Conservation (phyloP, 345 rosid species). For the Hypericum androsaemum region DNA sequence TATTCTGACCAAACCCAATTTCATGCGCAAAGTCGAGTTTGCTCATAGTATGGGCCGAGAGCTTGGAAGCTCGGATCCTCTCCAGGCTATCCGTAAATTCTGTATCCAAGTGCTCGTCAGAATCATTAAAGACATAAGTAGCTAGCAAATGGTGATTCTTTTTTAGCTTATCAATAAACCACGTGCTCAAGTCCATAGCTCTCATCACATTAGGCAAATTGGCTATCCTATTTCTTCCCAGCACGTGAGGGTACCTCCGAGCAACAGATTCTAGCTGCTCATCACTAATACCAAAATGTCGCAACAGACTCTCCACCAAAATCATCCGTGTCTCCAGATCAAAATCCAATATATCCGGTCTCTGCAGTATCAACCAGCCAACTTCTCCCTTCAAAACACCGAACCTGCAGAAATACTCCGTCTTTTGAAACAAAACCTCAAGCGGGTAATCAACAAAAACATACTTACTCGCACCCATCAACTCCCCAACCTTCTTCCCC, state of each 20-base stretch:
- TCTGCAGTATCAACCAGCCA: conserved; percentile 40
- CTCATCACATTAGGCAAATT: conserved; percentile 46
- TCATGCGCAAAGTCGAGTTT: conserved; percentile 47
- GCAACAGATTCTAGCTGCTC: conserved; percentile 22
- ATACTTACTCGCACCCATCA: conserved; percentile 30
- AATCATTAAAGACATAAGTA: conserved; percentile 31
- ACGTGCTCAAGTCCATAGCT: conserved; percentile 29
- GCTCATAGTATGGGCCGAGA: conserved; percentile 28
- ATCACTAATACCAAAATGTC: conserved; percentile 36
- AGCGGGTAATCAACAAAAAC: conserved; percentile 31
- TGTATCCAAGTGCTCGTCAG: conserved; percentile 32
- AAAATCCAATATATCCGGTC: conserved; percentile 31
- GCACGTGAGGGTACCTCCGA: conserved; percentile 14
- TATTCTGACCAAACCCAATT: conserved; percentile 60
- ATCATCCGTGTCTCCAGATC: conserved; percentile 33
- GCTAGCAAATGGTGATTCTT: conserved; percentile 30
- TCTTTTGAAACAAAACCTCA: conserved; percentile 31
- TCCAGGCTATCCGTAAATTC: conserved; percentile 35
- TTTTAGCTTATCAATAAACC: conserved; percentile 37
- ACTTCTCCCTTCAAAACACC: conserved; percentile 30
- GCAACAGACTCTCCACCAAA: conserved; percentile 31
- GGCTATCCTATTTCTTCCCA: conserved; percentile 32
- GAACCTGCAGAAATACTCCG: conserved; percentile 39
- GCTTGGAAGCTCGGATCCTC: conserved; percentile 27
- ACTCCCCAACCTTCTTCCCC: conserved; percentile 37